These are phyloP conservation scores for Botrytis hyacinthi DNA, from an alignment of 2,329 filamentous ascomycete genomes.

Conservation along the genomic window DNA sequence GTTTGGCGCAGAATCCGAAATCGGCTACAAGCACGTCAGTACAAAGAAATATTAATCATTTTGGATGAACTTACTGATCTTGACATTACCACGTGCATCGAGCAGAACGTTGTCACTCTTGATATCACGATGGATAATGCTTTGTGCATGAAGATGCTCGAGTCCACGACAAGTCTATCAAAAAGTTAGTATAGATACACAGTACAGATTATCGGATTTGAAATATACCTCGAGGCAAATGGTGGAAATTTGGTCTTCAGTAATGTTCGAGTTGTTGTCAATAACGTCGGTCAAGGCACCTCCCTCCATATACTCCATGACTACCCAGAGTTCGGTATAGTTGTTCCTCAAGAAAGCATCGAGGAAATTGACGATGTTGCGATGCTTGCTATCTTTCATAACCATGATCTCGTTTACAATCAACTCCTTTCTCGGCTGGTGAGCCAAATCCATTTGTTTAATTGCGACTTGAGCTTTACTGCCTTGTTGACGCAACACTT, in stretches of 20 bases:
- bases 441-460: slow-evolving; percentile 98
- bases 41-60: neutral
- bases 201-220: neutral
- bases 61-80: slow-evolving; percentile 70
- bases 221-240: slow-evolving; percentile 86
- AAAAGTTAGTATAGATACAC: slow-evolving; percentile 22
- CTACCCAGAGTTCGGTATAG: slow-evolving; percentile 95
- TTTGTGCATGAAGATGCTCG: slow-evolving; percentile 90
- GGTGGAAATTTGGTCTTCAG: slow-evolving; percentile 95
- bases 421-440: slow-evolving; percentile 94
- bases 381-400: slow-evolving; percentile 98
- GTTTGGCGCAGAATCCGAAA: slow-evolving; percentile 97
- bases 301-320: slow-evolving; percentile 99
- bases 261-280: slow-evolving; percentile 92
- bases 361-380: slow-evolving; percentile 98
- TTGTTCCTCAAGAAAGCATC: slow-evolving; percentile 96
- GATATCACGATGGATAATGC: slow-evolving; percentile 98
- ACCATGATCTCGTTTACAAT: slow-evolving; percentile 99
- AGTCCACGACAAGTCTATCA: slow-evolving; percentile 87
- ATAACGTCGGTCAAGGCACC: slow-evolving; percentile 97
- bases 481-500: slow-evolving; percentile 76
- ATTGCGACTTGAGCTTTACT: slow-evolving; percentile 89
- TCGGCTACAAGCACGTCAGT: slow-evolving; percentile 62
- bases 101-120: slow-evolving; percentile 98
- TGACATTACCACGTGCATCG: slow-evolving; percentile 92